Base-by-base conservation (phyloP, 495 filamentous ascomycete species). In the Penicillium canariense region DNA sequence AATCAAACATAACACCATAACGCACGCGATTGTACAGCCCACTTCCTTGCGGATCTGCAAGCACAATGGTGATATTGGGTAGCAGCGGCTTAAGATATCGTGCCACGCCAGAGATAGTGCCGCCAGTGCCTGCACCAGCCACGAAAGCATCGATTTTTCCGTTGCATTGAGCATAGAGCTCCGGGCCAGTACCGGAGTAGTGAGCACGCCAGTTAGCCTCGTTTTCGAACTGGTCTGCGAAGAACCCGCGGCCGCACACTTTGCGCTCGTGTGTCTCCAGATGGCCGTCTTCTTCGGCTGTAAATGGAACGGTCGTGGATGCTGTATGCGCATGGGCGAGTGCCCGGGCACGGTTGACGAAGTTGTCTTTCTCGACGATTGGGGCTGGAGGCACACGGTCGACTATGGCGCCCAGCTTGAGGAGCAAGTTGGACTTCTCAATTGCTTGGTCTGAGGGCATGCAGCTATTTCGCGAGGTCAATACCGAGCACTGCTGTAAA, bases 211-310 rank as follows among this genome's bases (percentile, higher is more conserved):
- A 96, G 72, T 99, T 99, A 9, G 87, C 86, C 39, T 78, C 71
- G 48, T 86, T 93, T 71, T 99, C 94, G 70, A 99, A 99, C 66
- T 99, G 94, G 67, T 99, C 88, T 0, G 91, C 91, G 70, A 99
- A 99, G 71, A 93, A 94, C 12, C 94, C 94, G 22, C 79, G 61
- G 25, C 79, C 77, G 11, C 55, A 55, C 3, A 51, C 59, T 23
- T 61, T 61, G 17, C 49, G 31, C 14, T 58, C 55, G 26, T 54
- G 48, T 8, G 52, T 54, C 36, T 62, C 55, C 9, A 55, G 52
- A 11, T 58, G 49, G 27, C 44, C 52, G 20, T 39, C 39, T 12
- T 55, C 38, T 18, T 54, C 52, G 0, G 50, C 44, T 17, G 53
- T 32, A 25, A 56, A 23, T 6, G 51, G 12, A 12, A 55, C 34